These are phyloP conservation scores for Coprinopsis marcescibilis DNA, from an alignment of 768 basidiomycete species.

Conservation along the genomic window DNA sequence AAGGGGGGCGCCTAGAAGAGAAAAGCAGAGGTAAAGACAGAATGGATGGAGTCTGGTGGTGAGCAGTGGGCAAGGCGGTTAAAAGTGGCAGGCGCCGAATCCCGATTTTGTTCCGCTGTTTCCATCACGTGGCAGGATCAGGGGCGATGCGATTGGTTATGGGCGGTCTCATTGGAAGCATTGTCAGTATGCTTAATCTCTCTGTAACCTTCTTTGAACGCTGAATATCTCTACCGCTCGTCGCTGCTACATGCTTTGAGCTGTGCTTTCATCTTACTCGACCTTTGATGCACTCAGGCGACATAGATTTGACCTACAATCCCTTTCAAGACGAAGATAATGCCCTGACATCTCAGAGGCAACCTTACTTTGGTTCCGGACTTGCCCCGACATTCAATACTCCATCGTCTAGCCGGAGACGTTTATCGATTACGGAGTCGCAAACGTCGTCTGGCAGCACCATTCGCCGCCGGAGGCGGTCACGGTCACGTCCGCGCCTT, in stretches of 20 bases:
- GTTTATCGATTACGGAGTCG: constrained; percentile 17
- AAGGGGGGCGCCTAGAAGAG: too few relatives aligned
- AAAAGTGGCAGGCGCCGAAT: too few relatives aligned
- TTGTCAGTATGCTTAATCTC: too few relatives aligned
- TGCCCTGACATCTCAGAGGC: constrained; percentile 10
- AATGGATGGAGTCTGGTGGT: too few relatives aligned
- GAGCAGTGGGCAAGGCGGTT: too few relatives aligned
- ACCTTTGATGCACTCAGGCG: constrained; percentile 3
- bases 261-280: not conserved
- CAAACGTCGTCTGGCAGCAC: constrained; percentile 4
- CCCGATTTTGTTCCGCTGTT: too few relatives aligned
- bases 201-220: not conserved
- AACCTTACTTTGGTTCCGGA: constrained; percentile 25
- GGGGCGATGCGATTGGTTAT: too few relatives aligned
- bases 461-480: constrained; percentile 12
- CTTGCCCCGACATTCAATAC: constrained; percentile 21
- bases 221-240: not conserved
- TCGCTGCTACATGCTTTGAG: not conserved
- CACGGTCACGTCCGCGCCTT: constrained; percentile 19
- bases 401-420: constrained; percentile 14
- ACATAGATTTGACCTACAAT: constrained; percentile 13
- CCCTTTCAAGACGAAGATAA: constrained; percentile 12
- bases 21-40: too few relatives aligned
- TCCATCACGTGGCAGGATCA: too few relatives aligned
- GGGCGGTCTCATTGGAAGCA: too few relatives aligned